Evolutionary conservation across 2,329 filamentous ascomycete species (phyloP).

Genomic region (Rugonectria rugulosa): DNA sequence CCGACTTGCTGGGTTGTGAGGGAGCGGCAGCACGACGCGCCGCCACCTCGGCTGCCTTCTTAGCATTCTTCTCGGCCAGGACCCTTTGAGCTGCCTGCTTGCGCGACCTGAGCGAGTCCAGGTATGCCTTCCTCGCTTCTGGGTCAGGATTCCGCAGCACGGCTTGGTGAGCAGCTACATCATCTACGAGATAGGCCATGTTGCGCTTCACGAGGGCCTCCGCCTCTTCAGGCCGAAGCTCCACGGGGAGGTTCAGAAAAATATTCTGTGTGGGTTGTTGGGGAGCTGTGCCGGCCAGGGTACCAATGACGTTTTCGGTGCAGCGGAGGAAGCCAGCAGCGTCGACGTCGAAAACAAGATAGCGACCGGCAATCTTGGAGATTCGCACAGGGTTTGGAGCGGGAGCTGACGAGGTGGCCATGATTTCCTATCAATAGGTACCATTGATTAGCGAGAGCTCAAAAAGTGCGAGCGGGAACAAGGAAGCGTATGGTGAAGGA

Average conservation of each 20-base stretch:
- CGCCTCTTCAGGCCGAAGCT: constrained; percentile 91
- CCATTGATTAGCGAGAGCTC: constrained; percentile 30
- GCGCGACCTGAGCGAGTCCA: constrained; percentile 61
- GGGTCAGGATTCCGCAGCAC: constrained; percentile 66
- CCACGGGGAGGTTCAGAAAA: constrained; percentile 86
- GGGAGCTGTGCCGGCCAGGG: constrained; percentile 85
- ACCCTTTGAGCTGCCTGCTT: constrained; percentile 52
- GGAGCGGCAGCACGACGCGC: constrained; percentile 26
- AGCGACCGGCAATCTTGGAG: constrained; percentile 79
- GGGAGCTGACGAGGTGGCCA: constrained; percentile 24
- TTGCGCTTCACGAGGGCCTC: constrained; percentile 79
- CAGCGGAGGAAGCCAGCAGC: constrained; percentile 80
- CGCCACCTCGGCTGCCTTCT: constrained; percentile 43
- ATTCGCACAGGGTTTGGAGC: constrained; percentile 70
- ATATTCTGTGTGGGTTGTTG: constrained; percentile 95
- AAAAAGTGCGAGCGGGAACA: constrained; percentile 10
- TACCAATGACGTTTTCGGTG: constrained; percentile 83
- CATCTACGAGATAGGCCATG: constrained; percentile 82
- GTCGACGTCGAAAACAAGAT: constrained; percentile 88
- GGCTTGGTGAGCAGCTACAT: constrained; percentile 72
- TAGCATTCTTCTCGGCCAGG: constrained; percentile 49
- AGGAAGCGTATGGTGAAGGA: constrained; percentile 18
- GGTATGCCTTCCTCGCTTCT: constrained; percentile 67
- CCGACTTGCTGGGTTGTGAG: constrained; percentile 6
- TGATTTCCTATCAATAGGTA: constrained; percentile 28